Evolutionary conservation across 257 asterid species (phyloP).

Genomic region (Leonotis leonurus): DNA sequence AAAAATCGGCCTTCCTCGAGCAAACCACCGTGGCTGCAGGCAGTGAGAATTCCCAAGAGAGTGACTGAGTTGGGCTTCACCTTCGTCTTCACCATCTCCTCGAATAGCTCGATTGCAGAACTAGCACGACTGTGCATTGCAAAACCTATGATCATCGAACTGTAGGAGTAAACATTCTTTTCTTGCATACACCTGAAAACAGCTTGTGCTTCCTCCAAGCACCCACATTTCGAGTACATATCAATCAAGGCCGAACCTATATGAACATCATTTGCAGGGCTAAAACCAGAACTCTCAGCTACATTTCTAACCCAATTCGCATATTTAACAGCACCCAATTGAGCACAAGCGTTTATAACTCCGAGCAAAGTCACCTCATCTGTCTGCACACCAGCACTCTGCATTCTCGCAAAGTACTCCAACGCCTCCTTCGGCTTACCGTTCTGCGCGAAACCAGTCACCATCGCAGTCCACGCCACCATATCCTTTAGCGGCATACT

Average conservation of each 20-base stretch:
- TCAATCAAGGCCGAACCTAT: constrained; percentile 80
- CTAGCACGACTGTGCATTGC: constrained; percentile 65
- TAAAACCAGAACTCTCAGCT: constrained; percentile 46
- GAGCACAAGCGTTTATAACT: constrained; percentile 76
- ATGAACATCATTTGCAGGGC: constrained; percentile 34
- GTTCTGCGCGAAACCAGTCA: constrained; percentile 69
- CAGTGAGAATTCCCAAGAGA: constrained; percentile 64
- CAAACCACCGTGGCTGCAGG: constrained; percentile 80
- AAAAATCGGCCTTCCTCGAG: constrained; percentile 41
- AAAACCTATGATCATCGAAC: constrained; percentile 65
- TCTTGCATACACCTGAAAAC: constrained; percentile 39
- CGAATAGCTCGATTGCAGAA: constrained; percentile 53
- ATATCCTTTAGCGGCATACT: constrained; percentile 52
- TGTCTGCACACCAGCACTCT: constrained; percentile 40
- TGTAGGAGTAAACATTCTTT: constrained; percentile 59
- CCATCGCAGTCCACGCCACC: constrained; percentile 87
- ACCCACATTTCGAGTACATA: constrained; percentile 87
- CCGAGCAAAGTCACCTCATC: constrained; percentile 66
- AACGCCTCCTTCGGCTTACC: constrained; percentile 63
- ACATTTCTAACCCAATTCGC: constrained; percentile 54
- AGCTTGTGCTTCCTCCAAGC: constrained; percentile 44
- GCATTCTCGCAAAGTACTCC: constrained; percentile 63
- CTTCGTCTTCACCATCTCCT: constrained; percentile 54
- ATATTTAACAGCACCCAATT: constrained; percentile 46
- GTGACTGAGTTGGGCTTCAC: constrained; percentile 67